Conservation (phyloP, 2,329 filamentous ascomycete species). For the Diaporthe caulivora region DNA sequence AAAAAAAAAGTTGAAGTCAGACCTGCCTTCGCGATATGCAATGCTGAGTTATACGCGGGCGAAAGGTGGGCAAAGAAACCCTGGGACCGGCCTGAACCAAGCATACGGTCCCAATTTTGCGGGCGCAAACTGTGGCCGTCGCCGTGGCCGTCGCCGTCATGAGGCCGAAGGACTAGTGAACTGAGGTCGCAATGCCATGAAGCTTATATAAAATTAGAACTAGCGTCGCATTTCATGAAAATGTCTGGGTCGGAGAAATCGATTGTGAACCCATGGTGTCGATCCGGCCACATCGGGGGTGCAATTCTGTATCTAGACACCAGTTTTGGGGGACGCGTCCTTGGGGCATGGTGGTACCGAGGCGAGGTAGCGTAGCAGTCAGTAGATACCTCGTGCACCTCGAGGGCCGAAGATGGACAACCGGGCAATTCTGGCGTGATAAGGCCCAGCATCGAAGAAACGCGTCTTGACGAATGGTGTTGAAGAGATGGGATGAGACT, state of each 20-base stretch:
- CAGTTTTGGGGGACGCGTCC: neutral
- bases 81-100: neutral
- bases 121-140: slow-evolving; percentile 2
- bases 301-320: neutral
- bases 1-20: neutral
- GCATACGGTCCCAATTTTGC: neutral
- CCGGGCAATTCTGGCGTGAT: neutral
- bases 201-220: slow-evolving; percentile 22
- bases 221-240: slow-evolving; percentile 18
- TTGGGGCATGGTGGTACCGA: neutral
- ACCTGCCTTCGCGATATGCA: neutral
- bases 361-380: slow-evolving; percentile 8
- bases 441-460: neutral
- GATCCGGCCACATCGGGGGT: slow-evolving; percentile 13
- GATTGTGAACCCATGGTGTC: slow-evolving; percentile 10
- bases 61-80: neutral
- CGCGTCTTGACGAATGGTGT: slow-evolving; percentile 26
- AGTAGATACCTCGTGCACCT: neutral
- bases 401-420: neutral
- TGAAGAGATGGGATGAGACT: slow-evolving; percentile 11
- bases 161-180: neutral
- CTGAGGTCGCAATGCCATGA: neutral
- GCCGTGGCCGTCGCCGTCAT: neutral
- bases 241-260: slow-evolving; percentile 5
- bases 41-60: neutral